Base-by-base conservation (phyloP, 78 protist genomes). In the Abeoforma whisleri region DNA sequence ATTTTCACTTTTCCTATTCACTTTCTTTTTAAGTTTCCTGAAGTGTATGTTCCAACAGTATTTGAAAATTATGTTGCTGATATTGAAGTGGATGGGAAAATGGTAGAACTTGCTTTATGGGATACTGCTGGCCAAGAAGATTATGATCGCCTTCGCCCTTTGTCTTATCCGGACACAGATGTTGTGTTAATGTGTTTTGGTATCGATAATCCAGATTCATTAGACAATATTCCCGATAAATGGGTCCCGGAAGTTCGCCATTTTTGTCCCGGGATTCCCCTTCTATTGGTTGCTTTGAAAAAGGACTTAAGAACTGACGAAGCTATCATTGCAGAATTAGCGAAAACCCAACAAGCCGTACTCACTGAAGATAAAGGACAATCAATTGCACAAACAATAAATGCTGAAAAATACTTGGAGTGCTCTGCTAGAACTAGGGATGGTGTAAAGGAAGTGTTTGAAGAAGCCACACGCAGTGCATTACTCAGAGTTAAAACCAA, bases 101-200 rank as follows among this genome's bases (percentile, higher is more conserved):
- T 1, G 40, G 80, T 86, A 2, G 75, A 75, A 1, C 80, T 91
- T 1, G 93, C 89, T 0, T 84, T 95, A 0, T 95, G 97, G 97
- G 97, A 95, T 76, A 95, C 97, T 2, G 97, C 96, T 0, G 96
- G 91, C 36, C 96, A 95, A 88, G 99, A 97, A 68, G 96, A 93
- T 71, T 97, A 95, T 81, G 99, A 97, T 77, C 87, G 98, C 1
- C 92, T 97, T 62, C 89, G 99, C 31, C 98, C 97, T n/a, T 90
- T 94, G 23, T 91, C 94, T 33, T 94, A 94, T 75, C 96, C 96
- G 62, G 91, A 94, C 73, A 94, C 97, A 30, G 94, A 96, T 68
- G 97, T 96, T 35, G 88, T 97, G 77, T 87, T 96, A 19, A 87
- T 97, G 39, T 91, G 95, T 89, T 97, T 74, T 39, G 5, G 89